Evolutionary conservation across 176 grass and related monocot species (phyloP), one percentile per base, ranked within the genome.

Genomic region (Triticum aestivum): DNA sequence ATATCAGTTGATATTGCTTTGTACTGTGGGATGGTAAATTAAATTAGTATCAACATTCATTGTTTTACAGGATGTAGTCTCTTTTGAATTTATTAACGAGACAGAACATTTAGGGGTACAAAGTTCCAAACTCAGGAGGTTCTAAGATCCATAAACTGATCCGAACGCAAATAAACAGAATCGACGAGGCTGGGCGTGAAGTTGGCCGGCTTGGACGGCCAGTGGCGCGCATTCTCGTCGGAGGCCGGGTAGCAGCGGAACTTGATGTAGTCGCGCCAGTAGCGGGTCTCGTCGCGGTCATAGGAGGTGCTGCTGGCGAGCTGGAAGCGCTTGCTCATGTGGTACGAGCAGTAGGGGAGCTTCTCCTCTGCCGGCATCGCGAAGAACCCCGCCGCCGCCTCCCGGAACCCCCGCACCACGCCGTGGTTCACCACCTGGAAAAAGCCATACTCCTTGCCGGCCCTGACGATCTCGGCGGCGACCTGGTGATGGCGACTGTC

Each of bases 171-270:
- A 29, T 29, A 29, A 29, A 29, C 29, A 29, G 29, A 29, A 29
- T 29, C 11, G 38, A 73, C 1, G 21, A 44, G 38, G 10, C 21
- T 21, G 0, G 69, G 38, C 38, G 2, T 6, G 69, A 73, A 73
- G 69, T n/a, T 73, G 0, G 20, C 0, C 15, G 89, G 91, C 80
- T 90, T 96, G 33, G 91, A 73, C 0, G 91, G 94, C 94, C 91
- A 96, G 70, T 23, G n/a, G 52, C 78, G 83, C 6, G 87, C 82
- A 18, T 93, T 87, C 68, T 82, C 87, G 2, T 67, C 29, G 24
- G 30, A 14, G 30, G 32, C 32, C 5, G 65, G 29, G 14, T 44
- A 73, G 70, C 70, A 73, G n/a, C n/a, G 39, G 70, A 73, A 73
- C 70, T 73, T 73, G 70, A 73, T 73, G 44, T 51, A 51, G 70